These are phyloP conservation scores for Solioccasus polychromus DNA, from an alignment of 768 basidiomycete species.

Conservation along the genomic window DNA sequence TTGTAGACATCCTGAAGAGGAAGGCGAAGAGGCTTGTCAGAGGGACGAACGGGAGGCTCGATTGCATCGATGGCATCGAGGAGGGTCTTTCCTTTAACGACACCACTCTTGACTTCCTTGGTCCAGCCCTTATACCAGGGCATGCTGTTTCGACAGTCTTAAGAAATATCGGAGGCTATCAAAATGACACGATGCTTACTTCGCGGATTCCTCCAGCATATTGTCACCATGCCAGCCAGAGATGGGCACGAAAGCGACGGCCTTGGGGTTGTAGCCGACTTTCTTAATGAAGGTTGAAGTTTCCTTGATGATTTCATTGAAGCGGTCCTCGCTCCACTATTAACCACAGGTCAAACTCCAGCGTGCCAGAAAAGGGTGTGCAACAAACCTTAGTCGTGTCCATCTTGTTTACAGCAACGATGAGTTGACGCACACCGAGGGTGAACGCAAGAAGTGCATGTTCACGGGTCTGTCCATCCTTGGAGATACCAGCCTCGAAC, in stretches of 20 bases:
- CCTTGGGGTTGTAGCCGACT: slow-evolving; percentile 99
- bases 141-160: slow-evolving; percentile 60
- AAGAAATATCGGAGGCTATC: slow-evolving; percentile 10
- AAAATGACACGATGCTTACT: slow-evolving; percentile 48
- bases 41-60: slow-evolving; percentile 93
- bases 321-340: slow-evolving; percentile 98
- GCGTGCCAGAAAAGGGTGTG: neutral
- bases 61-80: slow-evolving; percentile 99
- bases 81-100: slow-evolving; percentile 96
- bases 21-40: slow-evolving; percentile 99
- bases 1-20: slow-evolving; percentile 99
- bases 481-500: slow-evolving; percentile 99
- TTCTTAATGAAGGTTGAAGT: slow-evolving; percentile 98
- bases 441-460: slow-evolving; percentile 99
- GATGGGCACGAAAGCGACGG: slow-evolving; percentile 98
- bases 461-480: slow-evolving; percentile 99
- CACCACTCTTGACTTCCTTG: slow-evolving; percentile 92
- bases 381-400: slow-evolving; percentile 89
- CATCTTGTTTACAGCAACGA: slow-evolving; percentile 99
- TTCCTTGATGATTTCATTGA: slow-evolving; percentile 99
- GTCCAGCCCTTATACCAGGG: slow-evolving; percentile 99
- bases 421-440: slow-evolving; percentile 99
- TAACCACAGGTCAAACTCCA: slow-evolving; percentile 3
- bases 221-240: slow-evolving; percentile 99
- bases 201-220: slow-evolving; percentile 98